Evolutionary conservation across 176 grass and related monocot genomes (phyloP), one percentile per base, ranked within the genome.

Genomic region (Poa pratensis): DNA sequence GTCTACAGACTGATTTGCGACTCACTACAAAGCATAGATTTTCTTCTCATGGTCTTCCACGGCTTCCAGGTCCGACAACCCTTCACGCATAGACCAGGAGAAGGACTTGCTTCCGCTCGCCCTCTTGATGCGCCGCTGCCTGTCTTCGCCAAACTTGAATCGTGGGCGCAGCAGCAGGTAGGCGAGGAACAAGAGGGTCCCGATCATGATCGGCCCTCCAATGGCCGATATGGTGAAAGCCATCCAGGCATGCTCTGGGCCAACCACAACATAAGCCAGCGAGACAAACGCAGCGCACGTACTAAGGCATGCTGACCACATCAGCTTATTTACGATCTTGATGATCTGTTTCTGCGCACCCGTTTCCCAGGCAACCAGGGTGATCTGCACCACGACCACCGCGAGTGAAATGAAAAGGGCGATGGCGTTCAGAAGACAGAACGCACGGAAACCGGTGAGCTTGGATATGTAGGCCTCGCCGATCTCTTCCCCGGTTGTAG

Each of bases 391-490:
- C 9, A 99, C 91, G 35, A 99, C 96, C 51, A 99, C 96, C 39
- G 96, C 96, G 22, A 99, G 91, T 67, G 96, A 99, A 86, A 99
- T 96, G 83, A 99, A 99, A 14, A 99, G 87, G 19, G 93, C 93
- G 1, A 79, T 92, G 59, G 96, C 93, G 74, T 99, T 99, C 59
- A 99, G 87, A 71, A 99, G 88, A 58, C 88, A 99, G 73, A 99
- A 99, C 24, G 75, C 82, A n/a, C 83, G 96, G 55, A 99, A 99
- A 23, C 88, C 96, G 39, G 17, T 89, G 51, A 60, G 52, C 27
- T 78, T 80, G 12, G 90, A 88, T 91, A 99, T 99, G 1, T 83
- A 0, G 13, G 96, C 93, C 76, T 92, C 51, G 17, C 93, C 93
- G 18, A 75, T 63, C 22, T 88, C 86, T 65, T 73, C 87, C 15